Evolutionary conservation across 2,329 filamentous ascomycete genomes (phyloP).

Genomic region (Talaromyces sp.): DNA sequence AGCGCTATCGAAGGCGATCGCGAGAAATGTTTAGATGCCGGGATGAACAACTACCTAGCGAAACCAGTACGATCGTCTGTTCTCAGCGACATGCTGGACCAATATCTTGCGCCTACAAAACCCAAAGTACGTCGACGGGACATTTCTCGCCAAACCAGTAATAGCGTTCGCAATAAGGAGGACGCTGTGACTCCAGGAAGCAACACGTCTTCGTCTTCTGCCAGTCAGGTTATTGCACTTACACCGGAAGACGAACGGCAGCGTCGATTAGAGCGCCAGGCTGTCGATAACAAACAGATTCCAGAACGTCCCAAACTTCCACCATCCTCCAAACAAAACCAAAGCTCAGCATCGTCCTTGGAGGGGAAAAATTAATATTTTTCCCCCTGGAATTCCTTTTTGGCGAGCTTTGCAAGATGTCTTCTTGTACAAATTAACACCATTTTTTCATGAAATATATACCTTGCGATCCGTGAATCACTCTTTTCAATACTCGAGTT

Average conservation of each 20-base stretch:
- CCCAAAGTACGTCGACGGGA: conserved; percentile 28
- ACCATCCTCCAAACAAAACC: background rate
- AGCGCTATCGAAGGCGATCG: conserved; percentile 90
- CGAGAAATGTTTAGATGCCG: conserved; percentile 90
- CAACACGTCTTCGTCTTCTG: conserved; percentile 22
- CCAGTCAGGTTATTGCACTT: conserved; percentile 17
- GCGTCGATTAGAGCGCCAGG: background rate
- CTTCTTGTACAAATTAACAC: background rate
- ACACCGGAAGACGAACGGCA: conserved; percentile 9
- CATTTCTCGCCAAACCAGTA: conserved; percentile 24
- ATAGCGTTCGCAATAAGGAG: conserved; percentile 18
- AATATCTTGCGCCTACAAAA: conserved; percentile 54
- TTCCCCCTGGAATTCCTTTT: background rate
- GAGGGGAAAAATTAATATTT: background rate
- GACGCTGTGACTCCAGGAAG: conserved; percentile 23
- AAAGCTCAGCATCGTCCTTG: background rate
- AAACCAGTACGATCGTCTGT: conserved; percentile 91
- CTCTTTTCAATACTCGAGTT: background rate
- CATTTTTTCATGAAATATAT: background rate
- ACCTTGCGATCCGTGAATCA: background rate
- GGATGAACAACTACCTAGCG: conserved; percentile 96
- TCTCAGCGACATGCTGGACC: conserved; percentile 75
- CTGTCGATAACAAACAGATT: background rate
- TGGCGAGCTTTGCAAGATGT: background rate
- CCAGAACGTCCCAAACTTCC: background rate